These are phyloP conservation scores for Malus domestica DNA, from an alignment of 306 rosid genomes.

Conservation along the genomic window ASM211411v1 NC_041793.1:26953501-26954000, in stretches of 20 bases:
- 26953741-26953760: too few species aligned
- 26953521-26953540: background rate
- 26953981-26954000: background rate
- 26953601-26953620: too few species aligned
- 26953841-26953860: conserved; percentile 88
- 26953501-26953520: background rate
- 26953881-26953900: conserved; percentile 62
- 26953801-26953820: background rate
- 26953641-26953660: too few species aligned
- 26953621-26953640: too few species aligned
- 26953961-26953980: background rate
- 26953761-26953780: background rate
- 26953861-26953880: conserved; percentile 73
- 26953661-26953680: too few species aligned
- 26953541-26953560: background rate
- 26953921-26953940: conserved; percentile 3
- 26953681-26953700: too few species aligned
- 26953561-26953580: too few species aligned
- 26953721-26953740: too few species aligned
- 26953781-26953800: background rate
- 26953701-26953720: too few species aligned
- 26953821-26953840: conserved; percentile 39
- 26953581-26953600: too few species aligned
- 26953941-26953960: conserved; percentile 16
- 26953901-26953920: conserved; percentile 94